Evolutionary conservation across 768 basidiomycete genomes (phyloP).

Genomic region (Rhizopogon salebrosus): DNA sequence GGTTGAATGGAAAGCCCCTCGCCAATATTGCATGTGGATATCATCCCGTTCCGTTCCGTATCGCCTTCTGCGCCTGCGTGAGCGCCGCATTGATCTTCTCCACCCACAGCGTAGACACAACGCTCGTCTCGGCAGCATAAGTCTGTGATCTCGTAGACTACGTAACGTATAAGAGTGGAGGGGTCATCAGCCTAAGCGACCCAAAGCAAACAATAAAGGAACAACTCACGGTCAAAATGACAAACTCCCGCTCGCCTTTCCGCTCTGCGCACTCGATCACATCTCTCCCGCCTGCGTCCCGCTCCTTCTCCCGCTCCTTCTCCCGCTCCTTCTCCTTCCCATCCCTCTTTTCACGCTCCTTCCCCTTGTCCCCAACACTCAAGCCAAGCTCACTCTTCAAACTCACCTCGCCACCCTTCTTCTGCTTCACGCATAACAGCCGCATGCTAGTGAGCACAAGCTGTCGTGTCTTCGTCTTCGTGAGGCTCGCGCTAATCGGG

Average conservation of each 20-base stretch:
- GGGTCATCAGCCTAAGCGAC: neutral
- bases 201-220: neutral
- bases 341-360: slow-evolving; percentile 12
- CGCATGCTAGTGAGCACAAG: slow-evolving; percentile 53
- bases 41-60: neutral
- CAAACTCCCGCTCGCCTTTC: slow-evolving; percentile 55
- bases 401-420: slow-evolving; percentile 31
- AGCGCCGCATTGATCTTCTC: slow-evolving; percentile 34
- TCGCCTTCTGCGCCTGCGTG: slow-evolving; percentile 1
- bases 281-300: slow-evolving; percentile 38
- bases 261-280: slow-evolving; percentile 43
- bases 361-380: slow-evolving; percentile 3
- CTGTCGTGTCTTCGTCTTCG: slow-evolving; percentile 48
- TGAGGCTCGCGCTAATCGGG: slow-evolving; percentile 39
- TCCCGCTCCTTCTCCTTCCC: slow-evolving; percentile 27
- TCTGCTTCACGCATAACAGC: slow-evolving; percentile 51
- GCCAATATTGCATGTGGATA: neutral
- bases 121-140: slow-evolving; percentile 35
- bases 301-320: slow-evolving; percentile 25
- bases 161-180: neutral
- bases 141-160: slow-evolving; percentile 44
- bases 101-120: slow-evolving; percentile 32
- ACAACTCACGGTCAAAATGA: slow-evolving; percentile 51
- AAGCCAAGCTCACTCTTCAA: slow-evolving; percentile 52
- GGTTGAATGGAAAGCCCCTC: neutral